Evolutionary conservation across 345 rosid genomes (phyloP).

Genomic region (Excoecaria cochinchinensis): DNA sequence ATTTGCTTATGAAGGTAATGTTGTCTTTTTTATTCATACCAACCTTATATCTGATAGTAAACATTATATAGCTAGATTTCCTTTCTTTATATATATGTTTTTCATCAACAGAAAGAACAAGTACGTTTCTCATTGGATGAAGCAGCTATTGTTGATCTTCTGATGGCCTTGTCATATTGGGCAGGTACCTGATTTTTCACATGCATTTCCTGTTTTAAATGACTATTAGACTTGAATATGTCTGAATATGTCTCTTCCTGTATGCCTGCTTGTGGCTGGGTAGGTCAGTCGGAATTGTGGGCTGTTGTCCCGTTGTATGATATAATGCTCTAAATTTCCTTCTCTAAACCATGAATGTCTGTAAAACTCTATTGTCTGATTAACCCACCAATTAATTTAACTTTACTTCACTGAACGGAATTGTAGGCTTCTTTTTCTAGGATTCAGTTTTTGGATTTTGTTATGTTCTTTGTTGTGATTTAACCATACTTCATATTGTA

Average conservation of each 20-base stretch:
- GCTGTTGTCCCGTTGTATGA: too few relatives aligned
- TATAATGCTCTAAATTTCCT: too few relatives aligned
- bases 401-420: too few relatives aligned
- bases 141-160: conserved; percentile 38
- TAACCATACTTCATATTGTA: too few relatives aligned
- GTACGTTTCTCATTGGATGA: conserved; percentile 44
- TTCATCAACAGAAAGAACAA: conserved; percentile 47
- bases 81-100: neutral
- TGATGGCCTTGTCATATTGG: conserved; percentile 68
- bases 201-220: neutral
- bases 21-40: conserved; percentile 13
- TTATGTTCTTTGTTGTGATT: too few relatives aligned
- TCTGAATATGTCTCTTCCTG: neutral
- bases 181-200: conserved; percentile 44
- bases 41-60: neutral
- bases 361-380: too few relatives aligned
- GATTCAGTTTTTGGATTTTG: too few relatives aligned
- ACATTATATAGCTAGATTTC: conserved; percentile 15
- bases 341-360: too few relatives aligned
- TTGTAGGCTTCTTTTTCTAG: too few relatives aligned
- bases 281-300: neutral
- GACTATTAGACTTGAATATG: neutral
- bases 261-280: neutral
- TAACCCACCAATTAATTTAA: too few relatives aligned
- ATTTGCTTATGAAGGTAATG: conserved; percentile 76